A percentile compares a stretch with the other conserved stretches of the same genome.
phyloP scores from a whole-genome alignment of 768 basidiomycete genomes.

The Mycena galericulata region DNA sequence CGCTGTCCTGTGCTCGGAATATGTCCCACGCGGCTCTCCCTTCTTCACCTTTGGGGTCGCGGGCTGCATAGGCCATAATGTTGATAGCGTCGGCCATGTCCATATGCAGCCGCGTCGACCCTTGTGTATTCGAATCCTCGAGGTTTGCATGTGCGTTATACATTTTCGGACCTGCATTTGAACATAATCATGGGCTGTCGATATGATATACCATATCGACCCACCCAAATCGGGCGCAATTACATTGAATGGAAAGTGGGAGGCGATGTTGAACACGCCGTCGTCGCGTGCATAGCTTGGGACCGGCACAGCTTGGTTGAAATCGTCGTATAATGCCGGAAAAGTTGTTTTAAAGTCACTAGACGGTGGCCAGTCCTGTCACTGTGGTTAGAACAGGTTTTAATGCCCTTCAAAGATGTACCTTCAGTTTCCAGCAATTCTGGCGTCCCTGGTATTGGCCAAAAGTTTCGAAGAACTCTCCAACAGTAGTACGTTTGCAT shows the following conservation, averaged over 20 bases:
- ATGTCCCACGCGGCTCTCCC: constrained; percentile 95
- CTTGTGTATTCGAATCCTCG: constrained; percentile 72
- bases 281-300: too few relatives aligned
- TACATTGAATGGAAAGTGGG: too few relatives aligned
- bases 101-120: constrained; percentile 92
- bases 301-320: too few relatives aligned
- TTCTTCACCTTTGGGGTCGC: constrained; percentile 65
- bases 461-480: constrained; percentile 84
- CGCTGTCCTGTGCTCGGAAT: constrained; percentile 84
- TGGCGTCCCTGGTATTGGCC: constrained; percentile 70
- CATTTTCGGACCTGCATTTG: constrained; percentile 55
- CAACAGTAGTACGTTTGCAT: constrained; percentile 73
- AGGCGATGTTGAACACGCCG: too few relatives aligned
- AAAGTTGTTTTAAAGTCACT: too few relatives aligned
- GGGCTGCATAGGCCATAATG: constrained; percentile 83
- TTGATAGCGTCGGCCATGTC: constrained; percentile 96
- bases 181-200: too few relatives aligned
- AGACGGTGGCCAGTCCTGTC: constrained; percentile 84
- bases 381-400: neutral
- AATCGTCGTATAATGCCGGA: too few relatives aligned
- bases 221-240: too few relatives aligned
- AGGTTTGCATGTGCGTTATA: constrained; percentile 89
- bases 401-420: constrained; percentile 51
- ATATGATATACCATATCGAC: constrained; percentile 26
- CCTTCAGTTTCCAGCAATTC: constrained; percentile 84